Evolutionary conservation across 2,329 filamentous ascomycete genomes (phyloP).

Genomic region (Calonectria naviculata): DNA sequence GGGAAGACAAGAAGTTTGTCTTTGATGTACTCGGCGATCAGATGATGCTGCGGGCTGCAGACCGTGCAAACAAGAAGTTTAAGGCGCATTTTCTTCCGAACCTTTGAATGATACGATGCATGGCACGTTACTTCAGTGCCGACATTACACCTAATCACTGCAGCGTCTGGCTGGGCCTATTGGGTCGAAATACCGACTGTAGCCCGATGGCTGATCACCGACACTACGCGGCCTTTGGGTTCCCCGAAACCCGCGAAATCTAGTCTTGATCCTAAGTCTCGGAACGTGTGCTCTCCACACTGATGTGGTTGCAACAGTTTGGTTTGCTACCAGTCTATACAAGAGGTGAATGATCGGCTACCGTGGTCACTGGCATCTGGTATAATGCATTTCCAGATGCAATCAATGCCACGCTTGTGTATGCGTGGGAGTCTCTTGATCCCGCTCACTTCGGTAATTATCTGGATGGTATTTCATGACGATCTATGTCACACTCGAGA

Average conservation of each 20-base stretch:
- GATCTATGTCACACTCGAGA: background rate
- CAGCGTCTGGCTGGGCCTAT: background rate
- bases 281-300: no score
- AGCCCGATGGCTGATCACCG: background rate
- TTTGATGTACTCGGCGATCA: conserved; percentile 92
- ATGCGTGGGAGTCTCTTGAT: no score
- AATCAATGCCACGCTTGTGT: background rate
- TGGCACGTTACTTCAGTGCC: background rate
- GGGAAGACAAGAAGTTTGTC: conserved; percentile 58
- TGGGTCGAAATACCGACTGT: background rate
- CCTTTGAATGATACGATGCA: conserved; percentile 61
- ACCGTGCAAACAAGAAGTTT: conserved; percentile 92
- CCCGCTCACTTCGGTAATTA: background rate
- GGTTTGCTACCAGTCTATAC: background rate
- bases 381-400: background rate
- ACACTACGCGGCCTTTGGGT: background rate
- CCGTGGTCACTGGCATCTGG: background rate
- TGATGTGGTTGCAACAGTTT: background rate
- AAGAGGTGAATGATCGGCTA: background rate
- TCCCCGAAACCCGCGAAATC: background rate
- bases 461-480: background rate
- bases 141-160: background rate
- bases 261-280: background rate
- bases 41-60: conserved; percentile 84
- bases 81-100: conserved; percentile 84